Base-by-base conservation (phyloP, 2,329 filamentous ascomycete genomes). In the Ceratocystis ficicola region DNA sequence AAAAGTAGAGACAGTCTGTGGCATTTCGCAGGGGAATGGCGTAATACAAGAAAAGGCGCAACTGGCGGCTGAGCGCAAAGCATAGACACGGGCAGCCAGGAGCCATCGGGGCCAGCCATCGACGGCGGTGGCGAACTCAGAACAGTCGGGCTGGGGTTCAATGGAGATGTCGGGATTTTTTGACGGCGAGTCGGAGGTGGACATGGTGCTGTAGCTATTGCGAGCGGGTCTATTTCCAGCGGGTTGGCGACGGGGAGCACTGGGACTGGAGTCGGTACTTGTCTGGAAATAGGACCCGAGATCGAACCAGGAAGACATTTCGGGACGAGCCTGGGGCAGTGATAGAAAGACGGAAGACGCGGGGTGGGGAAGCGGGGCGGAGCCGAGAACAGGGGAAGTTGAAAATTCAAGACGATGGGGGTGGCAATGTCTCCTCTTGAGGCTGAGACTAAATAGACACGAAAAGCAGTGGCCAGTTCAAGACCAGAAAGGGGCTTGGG, bases 71-170 rank as follows among this genome's bases (percentile, higher is more conserved):
- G 76, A 77, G 44, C 78, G 77, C 62, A 79, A 73, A 55, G 77
- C 75, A 62, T 77, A 74, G 59, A 77, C 77, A 17, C 76, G 75
- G 63, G 77, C 77, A 44, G 71, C 71, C 65, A 79, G 73, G 61
- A 75, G 73, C 77, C 77, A 79, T 68, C 77, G 74, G 22, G 77
- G 76, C 65, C 74, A 76, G 57, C 70, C 70, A 67, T 79, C 77
- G 60, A 79, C 74, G 20, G 77, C 76, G 68, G 79, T 79, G 63
- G 75, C 73, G 68, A 79, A 79, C 59, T 75, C 76, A 67, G 71
- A 70, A 63, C 44, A 57, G 61, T 63, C 46, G 22, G 50, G 46
- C 20, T 20, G 72, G 70, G 7, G 59, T 46, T 22, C 32, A 30
- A 65, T 32, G 28, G 62, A 36, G 30, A 20, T 17, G 15, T 65